These are phyloP conservation scores for Sporothrix brasiliensis DNA, from an alignment of 2,329 filamentous ascomycete genomes.

Conservation along the genomic window DNA sequence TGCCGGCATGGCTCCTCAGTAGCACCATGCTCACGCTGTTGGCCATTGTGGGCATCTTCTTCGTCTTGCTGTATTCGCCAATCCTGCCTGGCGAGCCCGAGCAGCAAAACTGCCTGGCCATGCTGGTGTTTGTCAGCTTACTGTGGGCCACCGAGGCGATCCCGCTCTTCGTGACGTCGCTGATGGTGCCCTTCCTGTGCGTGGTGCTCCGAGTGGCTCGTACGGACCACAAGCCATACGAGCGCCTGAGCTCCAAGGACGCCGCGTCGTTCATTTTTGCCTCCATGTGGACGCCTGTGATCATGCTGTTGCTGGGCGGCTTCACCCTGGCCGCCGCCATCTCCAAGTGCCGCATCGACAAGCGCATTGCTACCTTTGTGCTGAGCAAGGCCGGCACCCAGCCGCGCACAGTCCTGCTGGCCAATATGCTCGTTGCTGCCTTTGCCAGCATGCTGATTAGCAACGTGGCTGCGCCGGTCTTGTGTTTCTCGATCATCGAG, in stretches of 20 bases:
- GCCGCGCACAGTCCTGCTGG: slow-evolving; percentile 85
- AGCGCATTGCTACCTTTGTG: slow-evolving; percentile 93
- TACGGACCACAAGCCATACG: slow-evolving; percentile 67
- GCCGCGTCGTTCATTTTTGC: slow-evolving; percentile 85
- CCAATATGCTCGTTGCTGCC: slow-evolving; percentile 97
- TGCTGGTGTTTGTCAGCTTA: slow-evolving; percentile 90
- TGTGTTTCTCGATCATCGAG: slow-evolving; percentile 98
- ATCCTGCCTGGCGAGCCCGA: slow-evolving; percentile 79
- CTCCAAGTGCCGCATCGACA: slow-evolving; percentile 97
- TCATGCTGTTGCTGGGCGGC: slow-evolving; percentile 94
- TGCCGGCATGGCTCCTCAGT: slow-evolving; percentile 82
- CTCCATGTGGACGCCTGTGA: slow-evolving; percentile 98
- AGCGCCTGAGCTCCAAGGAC: slow-evolving; percentile 74
- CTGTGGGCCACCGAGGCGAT: slow-evolving; percentile 98
- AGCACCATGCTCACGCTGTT: slow-evolving; percentile 78
- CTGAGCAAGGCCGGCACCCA: slow-evolving; percentile 94
- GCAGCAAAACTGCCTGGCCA: slow-evolving; percentile 93
- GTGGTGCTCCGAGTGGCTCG: slow-evolving; percentile 85
- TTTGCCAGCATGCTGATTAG: slow-evolving; percentile 99
- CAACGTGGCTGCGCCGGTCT: slow-evolving; percentile 93
- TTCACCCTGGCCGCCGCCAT: slow-evolving; percentile 94
- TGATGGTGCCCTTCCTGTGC: slow-evolving; percentile 90
- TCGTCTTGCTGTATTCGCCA: slow-evolving; percentile 71
- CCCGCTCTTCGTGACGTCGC: slow-evolving; percentile 92
- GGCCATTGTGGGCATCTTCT: slow-evolving; percentile 71